A percentile compares a stretch with the other conserved stretches of the same genome.
These are phyloP conservation scores for Citrus trifoliata DNA, from an alignment of 345 rosid species.

Conservation along the genomic window DNA sequence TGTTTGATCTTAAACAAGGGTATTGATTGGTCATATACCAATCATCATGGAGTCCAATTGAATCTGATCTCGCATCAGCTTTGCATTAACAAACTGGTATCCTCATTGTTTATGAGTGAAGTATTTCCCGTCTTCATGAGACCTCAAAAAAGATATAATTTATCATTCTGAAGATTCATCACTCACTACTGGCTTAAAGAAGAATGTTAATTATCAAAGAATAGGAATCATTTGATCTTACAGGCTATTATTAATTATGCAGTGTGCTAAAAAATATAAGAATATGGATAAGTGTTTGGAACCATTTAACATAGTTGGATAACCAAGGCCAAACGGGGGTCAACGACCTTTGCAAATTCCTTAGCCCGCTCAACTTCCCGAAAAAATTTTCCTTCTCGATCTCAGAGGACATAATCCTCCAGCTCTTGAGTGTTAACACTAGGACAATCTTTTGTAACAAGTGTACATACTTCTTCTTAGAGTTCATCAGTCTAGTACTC, in stretches of 20 bases:
- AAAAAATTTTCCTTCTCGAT: conserved; percentile 74
- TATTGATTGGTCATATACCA: no score
- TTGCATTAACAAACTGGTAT: no score
- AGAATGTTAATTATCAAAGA: not conserved
- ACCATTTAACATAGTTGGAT: not conserved
- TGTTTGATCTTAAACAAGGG: no score
- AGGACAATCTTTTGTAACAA: conserved; percentile 33
- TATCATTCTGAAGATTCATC: not conserved
- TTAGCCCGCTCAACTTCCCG: conserved; percentile 76
- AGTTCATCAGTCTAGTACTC: conserved; percentile 43
- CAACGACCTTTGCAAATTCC: conserved; percentile 68
- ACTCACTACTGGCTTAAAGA: not conserved
- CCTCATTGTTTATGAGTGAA: not conserved
- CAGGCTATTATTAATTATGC: not conserved
- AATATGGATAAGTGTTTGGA: not conserved
- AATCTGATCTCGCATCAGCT: no score
- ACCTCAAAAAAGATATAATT: not conserved
- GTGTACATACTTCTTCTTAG: conserved; percentile 43
- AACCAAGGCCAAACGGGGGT: conserved; percentile 50
- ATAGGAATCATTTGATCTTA: not conserved
- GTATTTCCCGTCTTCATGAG: not conserved
- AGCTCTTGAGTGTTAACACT: conserved; percentile 34
- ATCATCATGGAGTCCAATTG: no score
- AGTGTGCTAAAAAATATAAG: not conserved
- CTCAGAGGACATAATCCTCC: conserved; percentile 47